These are phyloP conservation scores for Citrus medica DNA, from an alignment of 345 rosid species.

Conservation along the genomic window DNA sequence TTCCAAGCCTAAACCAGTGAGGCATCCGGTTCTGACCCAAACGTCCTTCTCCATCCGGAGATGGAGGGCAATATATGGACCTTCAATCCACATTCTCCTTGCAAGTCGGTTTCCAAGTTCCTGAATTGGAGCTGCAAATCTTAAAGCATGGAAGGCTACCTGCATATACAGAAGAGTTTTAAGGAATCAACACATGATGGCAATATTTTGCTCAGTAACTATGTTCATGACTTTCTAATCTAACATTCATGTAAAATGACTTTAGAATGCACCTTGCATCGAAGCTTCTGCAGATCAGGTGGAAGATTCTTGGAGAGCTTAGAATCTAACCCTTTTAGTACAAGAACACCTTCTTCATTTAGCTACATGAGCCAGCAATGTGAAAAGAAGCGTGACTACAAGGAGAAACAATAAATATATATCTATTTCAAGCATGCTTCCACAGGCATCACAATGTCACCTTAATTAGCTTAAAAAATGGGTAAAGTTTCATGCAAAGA, in stretches of 20 bases:
- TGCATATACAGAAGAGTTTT: conserved; percentile 8
- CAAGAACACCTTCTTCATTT: conserved; percentile 56
- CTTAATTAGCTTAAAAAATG: neutral
- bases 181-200: neutral
- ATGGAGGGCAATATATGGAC: conserved; percentile 70
- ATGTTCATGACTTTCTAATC: neutral
- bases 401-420: neutral
- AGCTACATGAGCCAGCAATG: conserved; percentile 36
- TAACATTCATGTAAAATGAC: neutral
- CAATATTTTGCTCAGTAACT: neutral
- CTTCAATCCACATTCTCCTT: conserved; percentile 80
- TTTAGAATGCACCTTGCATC: conserved; percentile 50
- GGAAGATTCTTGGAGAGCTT: conserved; percentile 70
- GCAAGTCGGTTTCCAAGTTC: conserved; percentile 60
- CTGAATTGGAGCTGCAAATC: conserved; percentile 53
- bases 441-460: neutral
- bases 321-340: conserved; percentile 64
- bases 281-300: conserved; percentile 69
- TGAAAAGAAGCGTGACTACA: neutral
- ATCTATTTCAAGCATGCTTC: neutral
- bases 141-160: conserved; percentile 76
- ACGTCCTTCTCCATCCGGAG: conserved; percentile 75
- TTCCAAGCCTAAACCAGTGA: conserved; percentile 56
- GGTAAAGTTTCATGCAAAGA: neutral
- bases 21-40: conserved; percentile 80